A percentile compares a stretch with the other conserved stretches of the same genome.
phyloP scores from a whole-genome alignment of 225 moss, liverwort and hornwort species.

The Sphagnum tenellum region DNA sequence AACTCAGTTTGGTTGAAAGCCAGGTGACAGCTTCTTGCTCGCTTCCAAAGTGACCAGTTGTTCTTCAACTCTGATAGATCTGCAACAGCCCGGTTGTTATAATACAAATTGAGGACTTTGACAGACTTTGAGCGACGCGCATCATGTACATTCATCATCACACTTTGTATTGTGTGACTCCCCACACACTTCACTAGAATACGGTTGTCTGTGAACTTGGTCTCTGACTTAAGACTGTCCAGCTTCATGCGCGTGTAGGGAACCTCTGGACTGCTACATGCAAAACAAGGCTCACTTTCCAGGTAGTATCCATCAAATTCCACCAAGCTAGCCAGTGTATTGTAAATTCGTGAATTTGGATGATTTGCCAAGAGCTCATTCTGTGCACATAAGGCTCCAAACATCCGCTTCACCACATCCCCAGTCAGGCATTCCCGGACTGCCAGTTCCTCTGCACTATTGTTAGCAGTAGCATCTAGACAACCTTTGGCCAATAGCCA shows the following conservation, averaged over 20 bases:
- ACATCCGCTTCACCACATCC: constrained; percentile 80
- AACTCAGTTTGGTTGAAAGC: constrained; percentile 89
- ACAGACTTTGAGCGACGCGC: constrained; percentile 97
- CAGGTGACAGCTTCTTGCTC: constrained; percentile 88
- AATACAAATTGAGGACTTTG: constrained; percentile 88
- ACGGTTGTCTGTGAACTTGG: constrained; percentile 92
- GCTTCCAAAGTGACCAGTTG: constrained; percentile 95
- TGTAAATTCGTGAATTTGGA: constrained; percentile 97
- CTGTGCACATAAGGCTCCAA: constrained; percentile 76
- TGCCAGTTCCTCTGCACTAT: constrained; percentile 57
- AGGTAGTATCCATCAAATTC: constrained; percentile 98
- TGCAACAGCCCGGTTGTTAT: constrained; percentile 95
- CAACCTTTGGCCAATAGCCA: constrained; percentile 83
- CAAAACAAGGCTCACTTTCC: constrained; percentile 98
- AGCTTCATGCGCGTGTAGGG: constrained; percentile 94
- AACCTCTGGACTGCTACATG: constrained; percentile 98
- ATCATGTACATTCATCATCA: constrained; percentile 99
- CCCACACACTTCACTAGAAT: constrained; percentile 98
- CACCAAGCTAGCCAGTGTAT: constrained; percentile 82
- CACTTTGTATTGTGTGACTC: constrained; percentile 98
- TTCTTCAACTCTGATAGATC: constrained; percentile 98
- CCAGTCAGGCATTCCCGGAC: constrained; percentile 72
- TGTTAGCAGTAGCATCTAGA: constrained; percentile 40
- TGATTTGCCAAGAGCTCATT: constrained; percentile 98
- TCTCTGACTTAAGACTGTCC: constrained; percentile 93